Evolutionary conservation across 2,329 filamentous ascomycete species (phyloP).

Genomic region (Fusarium sp.): DNA sequence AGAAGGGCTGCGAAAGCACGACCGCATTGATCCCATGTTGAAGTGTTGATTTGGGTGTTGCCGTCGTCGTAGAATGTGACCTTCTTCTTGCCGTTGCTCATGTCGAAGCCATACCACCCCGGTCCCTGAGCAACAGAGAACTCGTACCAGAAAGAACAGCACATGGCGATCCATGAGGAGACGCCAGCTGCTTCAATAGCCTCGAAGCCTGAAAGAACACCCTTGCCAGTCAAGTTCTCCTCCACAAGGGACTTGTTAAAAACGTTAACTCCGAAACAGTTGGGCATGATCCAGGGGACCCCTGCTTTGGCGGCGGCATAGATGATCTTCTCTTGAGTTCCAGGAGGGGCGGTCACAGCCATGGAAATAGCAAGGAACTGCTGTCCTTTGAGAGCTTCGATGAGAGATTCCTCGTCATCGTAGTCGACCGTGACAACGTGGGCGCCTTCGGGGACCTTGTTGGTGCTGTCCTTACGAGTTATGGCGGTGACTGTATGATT

Average conservation of each 20-base stretch:
- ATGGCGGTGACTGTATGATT: conserved; percentile 67
- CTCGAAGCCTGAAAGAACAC: conserved; percentile 48
- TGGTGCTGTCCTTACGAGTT: conserved; percentile 59
- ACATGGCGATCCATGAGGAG: conserved; percentile 63
- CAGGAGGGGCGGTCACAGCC: conserved; percentile 56
- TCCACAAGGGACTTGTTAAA: conserved; percentile 55
- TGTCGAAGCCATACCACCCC: conserved; percentile 63
- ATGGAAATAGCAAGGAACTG: conserved; percentile 71
- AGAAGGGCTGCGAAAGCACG: conserved; percentile 66
- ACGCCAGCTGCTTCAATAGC: conserved; percentile 58
- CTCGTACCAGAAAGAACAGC: conserved; percentile 70
- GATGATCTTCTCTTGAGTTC: conserved; percentile 64
- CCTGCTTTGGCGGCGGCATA: conserved; percentile 67
- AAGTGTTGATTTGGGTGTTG: conserved; percentile 66
- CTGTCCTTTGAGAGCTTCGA: conserved; percentile 65
- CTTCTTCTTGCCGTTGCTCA: conserved; percentile 52
- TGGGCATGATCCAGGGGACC: conserved; percentile 69
- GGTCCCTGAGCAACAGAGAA: conserved; percentile 60
- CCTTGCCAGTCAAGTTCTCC: conserved; percentile 50
- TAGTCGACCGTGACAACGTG: conserved; percentile 60
- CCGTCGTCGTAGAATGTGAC: conserved; percentile 70
- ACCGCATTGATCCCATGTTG: conserved; percentile 71
- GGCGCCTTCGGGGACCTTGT: conserved; percentile 60
- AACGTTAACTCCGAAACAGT: conserved; percentile 61
- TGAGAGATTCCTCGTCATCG: conserved; percentile 58